Evolutionary conservation across 1,284 basidiomycete species (phyloP).

Genomic region (Ceratorhiza oryzae-sativae): DNA sequence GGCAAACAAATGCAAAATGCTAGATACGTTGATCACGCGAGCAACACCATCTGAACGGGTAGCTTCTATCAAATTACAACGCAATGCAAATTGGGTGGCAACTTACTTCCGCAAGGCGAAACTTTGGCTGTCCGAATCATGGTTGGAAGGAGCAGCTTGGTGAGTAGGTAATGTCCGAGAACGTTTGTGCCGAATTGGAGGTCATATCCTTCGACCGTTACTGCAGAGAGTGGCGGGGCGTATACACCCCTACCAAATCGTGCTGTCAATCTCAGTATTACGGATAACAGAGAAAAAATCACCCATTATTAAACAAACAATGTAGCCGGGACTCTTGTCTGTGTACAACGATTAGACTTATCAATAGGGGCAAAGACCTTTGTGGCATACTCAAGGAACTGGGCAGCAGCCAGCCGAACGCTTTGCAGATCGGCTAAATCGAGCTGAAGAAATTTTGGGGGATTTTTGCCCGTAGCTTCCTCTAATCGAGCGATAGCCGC

Average conservation of each 20-base stretch:
- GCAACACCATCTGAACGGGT: not conserved
- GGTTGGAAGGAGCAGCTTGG: constrained; percentile 35
- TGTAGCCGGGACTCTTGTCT: constrained; percentile 39
- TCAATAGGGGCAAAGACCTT: not conserved
- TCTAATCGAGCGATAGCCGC: constrained; percentile 40
- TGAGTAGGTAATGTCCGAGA: constrained; percentile 42
- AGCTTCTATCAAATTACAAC: not conserved
- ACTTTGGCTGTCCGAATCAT: constrained; percentile 33
- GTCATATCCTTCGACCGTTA: constrained; percentile 42
- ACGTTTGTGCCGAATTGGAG: constrained; percentile 43
- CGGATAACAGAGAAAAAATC: not conserved
- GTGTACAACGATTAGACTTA: not conserved
- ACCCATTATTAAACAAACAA: constrained; percentile 41
- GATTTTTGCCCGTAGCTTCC: constrained; percentile 10
- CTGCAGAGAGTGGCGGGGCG: constrained; percentile 19
- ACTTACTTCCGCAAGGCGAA: constrained; percentile 12
- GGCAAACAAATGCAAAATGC: constrained; percentile 17
- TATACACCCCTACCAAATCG: constrained; percentile 26
- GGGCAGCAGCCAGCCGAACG: not conserved
- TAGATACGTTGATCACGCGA: constrained; percentile 29
- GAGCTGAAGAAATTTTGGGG: not conserved
- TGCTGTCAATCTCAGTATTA: not conserved
- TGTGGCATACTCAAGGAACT: constrained; percentile 29
- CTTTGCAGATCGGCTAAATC: constrained; percentile 25
- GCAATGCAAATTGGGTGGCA: not conserved